Evolutionary conservation across 1,284 basidiomycete genomes (phyloP).

Genomic region (Cronartium ribicola): DNA sequence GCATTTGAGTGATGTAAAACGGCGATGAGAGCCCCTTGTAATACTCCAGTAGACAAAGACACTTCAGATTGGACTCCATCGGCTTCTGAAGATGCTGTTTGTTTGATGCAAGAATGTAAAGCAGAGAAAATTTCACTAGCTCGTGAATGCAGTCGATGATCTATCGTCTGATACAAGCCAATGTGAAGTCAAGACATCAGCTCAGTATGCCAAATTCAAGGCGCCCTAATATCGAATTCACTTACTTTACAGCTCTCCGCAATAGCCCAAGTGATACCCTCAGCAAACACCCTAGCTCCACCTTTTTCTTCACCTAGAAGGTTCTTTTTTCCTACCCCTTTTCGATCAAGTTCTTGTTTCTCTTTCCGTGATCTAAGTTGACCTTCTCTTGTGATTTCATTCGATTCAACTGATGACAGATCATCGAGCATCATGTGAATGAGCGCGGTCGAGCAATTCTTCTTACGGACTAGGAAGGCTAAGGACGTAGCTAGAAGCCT

Average conservation of each 20-base stretch:
- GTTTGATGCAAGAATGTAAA: slow-evolving; percentile 10
- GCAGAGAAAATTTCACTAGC: slow-evolving; percentile 19
- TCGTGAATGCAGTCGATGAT: slow-evolving; percentile 37
- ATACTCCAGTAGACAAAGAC: neutral
- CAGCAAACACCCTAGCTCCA: slow-evolving; percentile 38
- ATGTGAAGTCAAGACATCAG: neutral
- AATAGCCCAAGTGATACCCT: slow-evolving; percentile 35
- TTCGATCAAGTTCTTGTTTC: slow-evolving; percentile 18
- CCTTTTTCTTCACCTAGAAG: slow-evolving; percentile 35
- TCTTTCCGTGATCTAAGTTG: slow-evolving; percentile 33
- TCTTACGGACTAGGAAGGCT: slow-evolving; percentile 35
- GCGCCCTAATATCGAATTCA: neutral
- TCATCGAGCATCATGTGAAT: slow-evolving; percentile 33
- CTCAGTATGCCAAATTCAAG: neutral
- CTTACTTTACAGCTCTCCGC: slow-evolving; percentile 38
- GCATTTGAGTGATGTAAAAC: slow-evolving; percentile 34
- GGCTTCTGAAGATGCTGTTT: slow-evolving; percentile 5
- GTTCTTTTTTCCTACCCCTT: slow-evolving; percentile 11
- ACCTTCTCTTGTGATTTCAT: slow-evolving; percentile 25
- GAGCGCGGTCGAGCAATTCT: slow-evolving; percentile 16
- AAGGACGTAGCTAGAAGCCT: slow-evolving; percentile 38
- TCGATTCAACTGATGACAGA: slow-evolving; percentile 12
- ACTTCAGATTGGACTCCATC: neutral
- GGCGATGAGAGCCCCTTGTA: slow-evolving; percentile 24
- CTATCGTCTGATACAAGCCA: slow-evolving; percentile 12